A percentile compares a stretch with the other conserved stretches of the same genome.
Evolutionary conservation across 2,329 filamentous ascomycete species (phyloP).

Genomic region (Arthrobotrys pseudoclavata): DNA sequence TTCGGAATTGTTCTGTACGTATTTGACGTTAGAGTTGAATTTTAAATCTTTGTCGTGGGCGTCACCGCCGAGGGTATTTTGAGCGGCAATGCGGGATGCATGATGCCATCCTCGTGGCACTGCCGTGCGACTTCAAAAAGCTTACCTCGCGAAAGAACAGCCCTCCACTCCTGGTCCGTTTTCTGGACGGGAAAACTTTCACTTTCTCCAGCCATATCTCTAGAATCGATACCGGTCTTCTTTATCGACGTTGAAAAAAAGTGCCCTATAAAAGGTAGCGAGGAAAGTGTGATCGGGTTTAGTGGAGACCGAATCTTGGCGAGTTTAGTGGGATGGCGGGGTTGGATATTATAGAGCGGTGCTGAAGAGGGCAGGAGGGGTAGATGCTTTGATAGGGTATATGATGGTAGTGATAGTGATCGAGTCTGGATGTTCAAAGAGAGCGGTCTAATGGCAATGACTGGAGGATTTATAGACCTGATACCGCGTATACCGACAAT

Average conservation of each 20-base stretch:
- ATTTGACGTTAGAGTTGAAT: not conserved
- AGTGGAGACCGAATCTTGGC: conserved; percentile 47
- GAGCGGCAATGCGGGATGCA: conserved; percentile 3
- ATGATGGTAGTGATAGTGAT: conserved; percentile 6
- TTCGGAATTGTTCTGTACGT: conserved; percentile 86
- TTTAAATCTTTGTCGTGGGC: conserved; percentile 41
- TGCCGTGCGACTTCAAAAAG: too few relatives aligned
- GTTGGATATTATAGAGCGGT: not conserved
- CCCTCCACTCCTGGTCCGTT: conserved; percentile 86
- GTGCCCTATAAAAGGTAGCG: conserved; percentile 47
- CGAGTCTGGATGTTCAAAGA: conserved; percentile 2
- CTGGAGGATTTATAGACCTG: conserved; percentile 34
- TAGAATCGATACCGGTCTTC: conserved; percentile 57
- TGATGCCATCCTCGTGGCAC: not conserved
- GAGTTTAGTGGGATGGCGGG: conserved; percentile 19
- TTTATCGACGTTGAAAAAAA: conserved; percentile 41
- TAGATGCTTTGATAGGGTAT: conserved; percentile 12
- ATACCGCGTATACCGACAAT: not conserved
- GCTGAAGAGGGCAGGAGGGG: conserved; percentile 10
- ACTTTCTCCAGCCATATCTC: conserved; percentile 69
- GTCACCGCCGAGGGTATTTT: conserved; percentile 64
- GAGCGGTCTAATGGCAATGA: not conserved
- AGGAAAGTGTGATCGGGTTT: conserved; percentile 38
- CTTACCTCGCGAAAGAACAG: conserved; percentile 80
- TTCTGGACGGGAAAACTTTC: conserved; percentile 86